A percentile compares a stretch with the other conserved stretches of the same genome.
Evolutionary conservation across 2,329 filamentous ascomycete genomes (phyloP).

Genomic region (Verticillium dahliae): DNA sequence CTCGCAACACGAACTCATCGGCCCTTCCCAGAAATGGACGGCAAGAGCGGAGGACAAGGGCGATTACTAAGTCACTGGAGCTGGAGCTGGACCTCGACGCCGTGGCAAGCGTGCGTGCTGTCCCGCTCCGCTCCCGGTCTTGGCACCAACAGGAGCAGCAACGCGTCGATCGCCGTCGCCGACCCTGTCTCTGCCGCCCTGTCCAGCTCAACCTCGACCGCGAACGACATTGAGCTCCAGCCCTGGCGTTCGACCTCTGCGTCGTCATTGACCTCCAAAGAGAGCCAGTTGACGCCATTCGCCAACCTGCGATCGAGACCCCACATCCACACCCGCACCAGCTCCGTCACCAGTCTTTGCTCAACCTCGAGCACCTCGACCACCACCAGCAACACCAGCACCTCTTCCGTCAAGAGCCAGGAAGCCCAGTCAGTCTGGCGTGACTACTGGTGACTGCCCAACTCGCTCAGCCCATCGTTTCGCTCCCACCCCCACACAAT

Average conservation of each 20-base stretch:
- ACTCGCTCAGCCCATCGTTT: background rate
- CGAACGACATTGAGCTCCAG: background rate
- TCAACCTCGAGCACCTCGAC: background rate
- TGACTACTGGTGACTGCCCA: conserved; percentile 16
- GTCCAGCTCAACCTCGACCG: background rate
- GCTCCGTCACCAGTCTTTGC: background rate
- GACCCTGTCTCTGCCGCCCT: background rate
- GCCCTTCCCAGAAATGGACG: background rate
- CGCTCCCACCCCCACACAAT: background rate
- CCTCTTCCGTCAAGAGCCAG: conserved; percentile 13
- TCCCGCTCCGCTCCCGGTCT: background rate
- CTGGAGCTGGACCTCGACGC: background rate
- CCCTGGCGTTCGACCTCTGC: background rate
- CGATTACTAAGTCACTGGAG: background rate
- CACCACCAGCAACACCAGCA: conserved; percentile 11
- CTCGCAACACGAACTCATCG: background rate
- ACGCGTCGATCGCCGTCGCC: background rate
- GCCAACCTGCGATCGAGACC: background rate
- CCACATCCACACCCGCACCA: conserved; percentile 1
- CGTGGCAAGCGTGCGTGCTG: background rate
- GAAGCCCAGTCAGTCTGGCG: conserved; percentile 18
- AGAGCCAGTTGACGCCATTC: background rate
- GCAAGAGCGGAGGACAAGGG: background rate
- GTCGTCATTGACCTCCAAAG: background rate
- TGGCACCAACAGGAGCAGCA: background rate